Evolutionary conservation across 2,329 filamentous ascomycete genomes (phyloP), one percentile per base, ranked within the genome.

Genomic region (Xylariaceae sp.): DNA sequence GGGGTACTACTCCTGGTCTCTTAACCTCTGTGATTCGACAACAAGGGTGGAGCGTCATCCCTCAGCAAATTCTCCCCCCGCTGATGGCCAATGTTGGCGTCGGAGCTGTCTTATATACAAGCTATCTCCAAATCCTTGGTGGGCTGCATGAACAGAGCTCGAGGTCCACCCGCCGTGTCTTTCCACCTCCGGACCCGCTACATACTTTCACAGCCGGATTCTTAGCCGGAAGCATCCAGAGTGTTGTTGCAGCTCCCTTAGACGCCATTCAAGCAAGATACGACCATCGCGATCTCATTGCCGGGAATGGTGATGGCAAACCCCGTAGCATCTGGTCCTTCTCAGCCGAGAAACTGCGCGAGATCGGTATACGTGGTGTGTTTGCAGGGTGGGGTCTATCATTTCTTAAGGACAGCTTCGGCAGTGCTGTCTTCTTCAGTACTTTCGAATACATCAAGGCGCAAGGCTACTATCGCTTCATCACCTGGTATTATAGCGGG

Each of bases 401-500:
- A 0, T 75, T 89, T 33, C 58, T 82, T 35, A 88, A 88, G 56
- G 85, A 89, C 58, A 79, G 80, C 22, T 64, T 86, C 5, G 85
- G 85, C 11, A 80, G 77, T 42, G 85, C 82, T 27, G 65, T 86
- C 16, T 88, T 88, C 73, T 91, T 91, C 65, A 79, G 77, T 55
- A 79, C 78, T 0, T 90, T 91, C 52, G 86, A 91, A 66, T 86
- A 81, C 38, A 70, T 89, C 58, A 90, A 90, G 62, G 83, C 81
- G 10, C 86, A 90, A 61, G 74, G 75, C 11, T 86, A 87, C 66
- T 88, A 88, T 64, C 70, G 70, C 36, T 90, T 86, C 58, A 78
- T 90, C 23, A 78, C 76, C 12, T 82, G 78, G 69, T 87, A 83
- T 61, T 90, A 90, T 54, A 79, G 82, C 22, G 75, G 74, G 1